Evolutionary conservation across 805 yeast species (phyloP), one percentile per base, ranked within the genome.

Genomic region (Candida corydali): DNA sequence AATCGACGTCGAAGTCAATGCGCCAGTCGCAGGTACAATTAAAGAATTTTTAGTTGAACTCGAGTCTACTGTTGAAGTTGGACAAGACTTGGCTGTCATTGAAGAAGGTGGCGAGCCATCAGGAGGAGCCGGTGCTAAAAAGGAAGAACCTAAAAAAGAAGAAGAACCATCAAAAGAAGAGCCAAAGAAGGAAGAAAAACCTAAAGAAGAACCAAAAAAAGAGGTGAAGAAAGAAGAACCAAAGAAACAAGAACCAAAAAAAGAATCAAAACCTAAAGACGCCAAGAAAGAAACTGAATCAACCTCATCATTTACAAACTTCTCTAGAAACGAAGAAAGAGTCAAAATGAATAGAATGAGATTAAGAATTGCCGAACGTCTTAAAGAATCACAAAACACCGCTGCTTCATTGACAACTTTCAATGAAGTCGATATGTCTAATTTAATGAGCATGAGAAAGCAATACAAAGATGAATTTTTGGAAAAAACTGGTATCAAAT

Each of bases 331-430:
- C 44, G 98, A 93, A 70, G 84, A 81, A 59, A 79, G 88, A 62
- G 94, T 93, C 47, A 91, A 91, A 76, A 91, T 91, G 98, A 93
- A 89, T 81, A 86, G 98, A 75, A 93, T 91, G 98, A 84, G 98
- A 72, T 69, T 86, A 70, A 86, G 98, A 76, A 93, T 93, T 50
- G 96, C 98, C 43, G 98, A 91, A 75, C 86, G 98, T 71, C 83
- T 91, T 61, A 91, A 91, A 86, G 98, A 93, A 75, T 86, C 98
- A 24, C 98, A 91, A 71, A 93, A 93, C 76, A 89, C 98, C 39
- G 95, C 98, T 49, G 98, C 98, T 26, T 86, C 98, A 32, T 78
- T 91, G 59, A 91, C 98, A 39, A 91, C 98, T 34, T 91, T 91
- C 78, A 91, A 91, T 70, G 98, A 91, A 73, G 95, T 87, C 46